Conservation (phyloP, 2,329 filamentous ascomycete species). For the Penicillium crustosum region DNA sequence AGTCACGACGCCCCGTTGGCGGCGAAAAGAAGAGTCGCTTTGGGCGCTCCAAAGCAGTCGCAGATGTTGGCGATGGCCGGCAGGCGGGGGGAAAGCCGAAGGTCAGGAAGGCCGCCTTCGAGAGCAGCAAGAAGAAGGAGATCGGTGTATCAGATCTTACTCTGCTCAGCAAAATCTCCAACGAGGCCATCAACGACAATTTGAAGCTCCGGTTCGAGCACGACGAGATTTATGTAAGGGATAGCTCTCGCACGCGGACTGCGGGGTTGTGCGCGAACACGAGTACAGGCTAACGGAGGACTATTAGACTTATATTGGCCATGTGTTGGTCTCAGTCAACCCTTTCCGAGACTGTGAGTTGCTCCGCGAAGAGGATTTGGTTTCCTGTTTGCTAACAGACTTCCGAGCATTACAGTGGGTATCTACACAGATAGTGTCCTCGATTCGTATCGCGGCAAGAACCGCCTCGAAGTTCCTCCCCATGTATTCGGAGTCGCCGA, state of each 20-base stretch:
- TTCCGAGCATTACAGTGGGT: constrained; percentile 58
- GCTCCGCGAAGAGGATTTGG: neutral
- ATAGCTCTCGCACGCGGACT: constrained; percentile 12
- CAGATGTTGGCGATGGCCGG: constrained; percentile 45
- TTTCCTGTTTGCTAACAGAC: constrained; percentile 36
- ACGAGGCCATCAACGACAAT: constrained; percentile 99
- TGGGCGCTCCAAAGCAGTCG: constrained; percentile 44
- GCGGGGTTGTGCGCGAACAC: constrained; percentile 17
- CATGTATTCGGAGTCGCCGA: constrained; percentile 98
- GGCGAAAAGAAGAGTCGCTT: constrained; percentile 46
- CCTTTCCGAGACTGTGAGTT: constrained; percentile 81
- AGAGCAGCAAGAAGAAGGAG: constrained; percentile 97
- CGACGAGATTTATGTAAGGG: constrained; percentile 83
- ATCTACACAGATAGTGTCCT: constrained; percentile 97
- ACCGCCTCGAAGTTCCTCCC: constrained; percentile 86
- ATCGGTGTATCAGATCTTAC: constrained; percentile 98
- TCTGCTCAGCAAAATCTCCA: constrained; percentile 95
- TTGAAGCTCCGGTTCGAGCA: constrained; percentile 97
- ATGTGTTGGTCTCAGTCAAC: constrained; percentile 98
- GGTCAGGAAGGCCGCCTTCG: constrained; percentile 94
- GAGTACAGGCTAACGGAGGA: constrained; percentile 16
- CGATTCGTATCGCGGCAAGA: constrained; percentile 93
- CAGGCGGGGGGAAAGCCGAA: constrained; percentile 57
- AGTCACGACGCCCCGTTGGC: constrained; percentile 45
- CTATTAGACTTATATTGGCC: constrained; percentile 86